Percentiles rank a stretch among this genome's conserved stretches.
These are phyloP conservation scores for Cystobasidium pallidum DNA, from an alignment of 1,284 basidiomycete genomes.

Conservation along the genomic window DNA sequence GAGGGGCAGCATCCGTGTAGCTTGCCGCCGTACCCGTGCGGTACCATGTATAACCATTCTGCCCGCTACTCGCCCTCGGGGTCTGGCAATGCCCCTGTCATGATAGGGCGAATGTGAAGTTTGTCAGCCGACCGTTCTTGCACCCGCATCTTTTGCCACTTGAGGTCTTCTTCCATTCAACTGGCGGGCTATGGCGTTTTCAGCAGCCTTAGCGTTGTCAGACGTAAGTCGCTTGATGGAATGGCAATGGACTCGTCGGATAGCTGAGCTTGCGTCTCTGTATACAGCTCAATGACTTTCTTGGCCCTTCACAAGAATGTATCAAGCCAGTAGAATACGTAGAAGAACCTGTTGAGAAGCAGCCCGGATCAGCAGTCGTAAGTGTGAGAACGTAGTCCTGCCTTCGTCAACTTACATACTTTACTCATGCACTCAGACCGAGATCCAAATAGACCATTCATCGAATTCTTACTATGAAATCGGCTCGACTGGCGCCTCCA, in stretches of 20 bases:
- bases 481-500: conserved; percentile 13
- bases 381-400: not conserved
- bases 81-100: not conserved
- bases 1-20: not conserved
- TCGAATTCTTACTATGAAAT: conserved; percentile 50
- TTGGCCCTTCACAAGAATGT: conserved; percentile 94
- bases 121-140: not conserved
- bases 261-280: no score
- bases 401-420: not conserved
- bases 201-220: conserved; percentile 38
- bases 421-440: conserved; percentile 45
- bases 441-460: conserved; percentile 52
- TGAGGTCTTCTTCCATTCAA: not conserved
- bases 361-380: conserved; percentile 51
- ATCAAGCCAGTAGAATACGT: conserved; percentile 80
- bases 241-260: not conserved
- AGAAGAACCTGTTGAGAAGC: conserved; percentile 52
- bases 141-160: conserved; percentile 14
- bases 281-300: conserved; percentile 87
- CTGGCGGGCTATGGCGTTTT: conserved; percentile 33
- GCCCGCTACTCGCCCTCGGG: not conserved
- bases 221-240: conserved; percentile 14
- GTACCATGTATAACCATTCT: no score
- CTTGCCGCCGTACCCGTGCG: no score
- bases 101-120: conserved; percentile 2